These are phyloP conservation scores for Isatis tinctoria DNA, from an alignment of 345 rosid genomes.

Conservation along the genomic window DNA sequence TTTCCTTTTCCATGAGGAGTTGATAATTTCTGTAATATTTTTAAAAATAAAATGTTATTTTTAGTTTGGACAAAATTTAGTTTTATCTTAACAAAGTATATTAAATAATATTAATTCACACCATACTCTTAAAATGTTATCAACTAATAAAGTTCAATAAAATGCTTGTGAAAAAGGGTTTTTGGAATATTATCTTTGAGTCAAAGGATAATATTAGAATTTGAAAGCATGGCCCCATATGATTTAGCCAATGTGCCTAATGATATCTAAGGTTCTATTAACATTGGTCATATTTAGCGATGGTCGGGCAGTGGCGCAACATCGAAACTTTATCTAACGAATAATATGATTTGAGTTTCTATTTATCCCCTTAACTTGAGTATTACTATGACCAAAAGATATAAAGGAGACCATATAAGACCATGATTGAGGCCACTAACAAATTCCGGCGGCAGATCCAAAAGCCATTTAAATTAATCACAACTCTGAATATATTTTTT, in stretches of 20 bases:
- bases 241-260: constrained; percentile 28
- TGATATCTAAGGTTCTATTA: constrained; percentile 31
- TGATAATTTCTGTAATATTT: background rate
- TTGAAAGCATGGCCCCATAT: constrained; percentile 13
- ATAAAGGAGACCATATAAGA: background rate
- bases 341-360: constrained; percentile 14
- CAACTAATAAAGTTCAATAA: background rate
- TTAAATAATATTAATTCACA: background rate
- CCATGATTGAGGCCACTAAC: constrained; percentile 28
- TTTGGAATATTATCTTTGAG: background rate
- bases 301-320: constrained; percentile 26
- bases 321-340: constrained; percentile 1
- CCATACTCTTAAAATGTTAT: background rate
- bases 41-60: background rate
- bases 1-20: background rate
- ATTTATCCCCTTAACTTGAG: constrained; percentile 4
- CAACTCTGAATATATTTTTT: background rate
- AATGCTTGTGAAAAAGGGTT: background rate
- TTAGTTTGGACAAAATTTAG: background rate
- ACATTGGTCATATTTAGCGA: constrained; percentile 29
- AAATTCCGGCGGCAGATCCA: constrained; percentile 28
- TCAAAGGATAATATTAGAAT: too few relatives aligned
- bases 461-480: constrained; percentile 7
- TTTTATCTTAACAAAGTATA: background rate
- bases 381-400: background rate